Conservation (phyloP, 2,329 filamentous ascomycete species). For the Paecilomyces formosus region DNA sequence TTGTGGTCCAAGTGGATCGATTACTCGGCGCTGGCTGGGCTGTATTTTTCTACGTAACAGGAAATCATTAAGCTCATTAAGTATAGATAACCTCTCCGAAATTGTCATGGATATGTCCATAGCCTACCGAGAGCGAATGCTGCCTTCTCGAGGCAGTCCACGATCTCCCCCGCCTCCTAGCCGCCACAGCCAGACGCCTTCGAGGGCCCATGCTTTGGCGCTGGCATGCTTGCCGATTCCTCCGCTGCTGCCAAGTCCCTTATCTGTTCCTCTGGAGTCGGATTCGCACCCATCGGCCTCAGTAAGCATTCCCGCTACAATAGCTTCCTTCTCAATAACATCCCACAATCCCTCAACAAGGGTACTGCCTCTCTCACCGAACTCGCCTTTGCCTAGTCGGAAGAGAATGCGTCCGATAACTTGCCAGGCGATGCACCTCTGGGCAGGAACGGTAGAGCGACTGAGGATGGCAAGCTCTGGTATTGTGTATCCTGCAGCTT, state of each 20-base stretch:
- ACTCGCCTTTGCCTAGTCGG: slow-evolving; percentile 67
- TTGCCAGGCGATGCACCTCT: slow-evolving; percentile 87
- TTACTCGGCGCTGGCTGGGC: too few species aligned
- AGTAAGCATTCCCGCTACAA: slow-evolving; percentile 68
- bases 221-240: slow-evolving; percentile 58
- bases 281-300: slow-evolving; percentile 57
- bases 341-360: slow-evolving; percentile 77
- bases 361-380: slow-evolving; percentile 53
- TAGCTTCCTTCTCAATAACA: slow-evolving; percentile 65
- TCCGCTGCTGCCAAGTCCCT: slow-evolving; percentile 7
- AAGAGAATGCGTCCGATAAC: slow-evolving; percentile 81
- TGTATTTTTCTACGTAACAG: too few species aligned
- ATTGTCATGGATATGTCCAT: neutral
- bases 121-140: slow-evolving; percentile 19
- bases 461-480: slow-evolving; percentile 75
- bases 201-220: slow-evolving; percentile 74
- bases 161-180: slow-evolving; percentile 52
- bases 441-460: slow-evolving; percentile 73
- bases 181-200: slow-evolving; percentile 84
- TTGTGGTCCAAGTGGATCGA: too few species aligned
- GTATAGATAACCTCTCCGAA: neutral
- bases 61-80: neutral
- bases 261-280: slow-evolving; percentile 39
- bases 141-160: slow-evolving; percentile 29
- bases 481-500: slow-evolving; percentile 90